Evolutionary conservation across 768 basidiomycete genomes (phyloP).

Genomic region (Tricholoma matsutake): DNA sequence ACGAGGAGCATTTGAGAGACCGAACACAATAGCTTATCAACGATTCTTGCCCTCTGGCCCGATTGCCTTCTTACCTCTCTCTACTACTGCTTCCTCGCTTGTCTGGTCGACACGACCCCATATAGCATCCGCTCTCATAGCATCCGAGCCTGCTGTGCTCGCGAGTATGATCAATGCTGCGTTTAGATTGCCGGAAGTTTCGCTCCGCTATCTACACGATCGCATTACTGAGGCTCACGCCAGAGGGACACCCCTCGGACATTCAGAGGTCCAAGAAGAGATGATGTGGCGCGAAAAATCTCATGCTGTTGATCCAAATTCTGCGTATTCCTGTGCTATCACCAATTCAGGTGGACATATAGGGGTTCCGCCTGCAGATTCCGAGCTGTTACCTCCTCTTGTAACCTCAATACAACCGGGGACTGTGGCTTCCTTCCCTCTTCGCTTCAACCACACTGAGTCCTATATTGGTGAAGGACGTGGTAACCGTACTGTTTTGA

Average conservation of each 20-base stretch:
- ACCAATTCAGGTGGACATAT: constrained; percentile 21
- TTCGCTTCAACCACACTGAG: constrained; percentile 84
- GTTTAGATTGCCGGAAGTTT: constrained; percentile 78
- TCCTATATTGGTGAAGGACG: constrained; percentile 74
- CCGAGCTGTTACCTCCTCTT: constrained; percentile 69
- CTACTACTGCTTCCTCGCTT: constrained; percentile 73
- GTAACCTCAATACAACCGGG: constrained; percentile 68
- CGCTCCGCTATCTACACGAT: constrained; percentile 63
- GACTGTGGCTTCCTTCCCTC: constrained; percentile 85
- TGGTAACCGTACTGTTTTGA: constrained; percentile 73
- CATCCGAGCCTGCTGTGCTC: constrained; percentile 61
- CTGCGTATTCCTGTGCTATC: constrained; percentile 55
- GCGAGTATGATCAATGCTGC: constrained; percentile 83
- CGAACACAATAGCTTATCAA: constrained; percentile 86
- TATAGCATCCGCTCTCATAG: constrained; percentile 69
- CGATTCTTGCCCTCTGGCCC: constrained; percentile 94
- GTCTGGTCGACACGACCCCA: constrained; percentile 91
- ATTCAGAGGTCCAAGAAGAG: constrained; percentile 53
- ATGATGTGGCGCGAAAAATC: constrained; percentile 71
- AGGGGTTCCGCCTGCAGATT: constrained; percentile 60
- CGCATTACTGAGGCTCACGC: constrained; percentile 55
- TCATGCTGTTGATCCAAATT: constrained; percentile 61
- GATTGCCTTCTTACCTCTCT: constrained; percentile 91
- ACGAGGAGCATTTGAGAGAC: constrained; percentile 54
- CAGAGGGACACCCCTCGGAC: constrained; percentile 43